A percentile compares a stretch with the other conserved stretches of the same genome.
phyloP scores from a whole-genome alignment of 352 stramenopile species.

The Thalassiosira mediterranea region DNA sequence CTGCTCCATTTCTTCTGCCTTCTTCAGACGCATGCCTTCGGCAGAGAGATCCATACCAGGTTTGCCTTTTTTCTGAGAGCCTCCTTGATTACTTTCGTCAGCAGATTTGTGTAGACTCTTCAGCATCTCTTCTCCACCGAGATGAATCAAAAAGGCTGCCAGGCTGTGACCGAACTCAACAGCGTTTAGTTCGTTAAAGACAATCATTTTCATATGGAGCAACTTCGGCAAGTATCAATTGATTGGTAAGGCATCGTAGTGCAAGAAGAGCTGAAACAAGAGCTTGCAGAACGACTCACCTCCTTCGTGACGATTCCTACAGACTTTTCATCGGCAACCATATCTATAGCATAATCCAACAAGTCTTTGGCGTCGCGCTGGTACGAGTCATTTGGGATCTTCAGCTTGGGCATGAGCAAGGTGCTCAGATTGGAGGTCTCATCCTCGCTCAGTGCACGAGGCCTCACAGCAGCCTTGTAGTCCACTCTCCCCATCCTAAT shows the following conservation, averaged over 20 bases:
- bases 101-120: too few relatives aligned
- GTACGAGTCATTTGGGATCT: slow-evolving; percentile 10
- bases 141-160: not conserved
- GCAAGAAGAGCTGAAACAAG: too few relatives aligned
- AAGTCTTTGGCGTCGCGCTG: slow-evolving; percentile 1
- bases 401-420: not conserved
- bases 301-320: slow-evolving; percentile 1
- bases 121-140: not conserved
- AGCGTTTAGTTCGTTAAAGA: not conserved
- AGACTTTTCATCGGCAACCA: slow-evolving; percentile 1
- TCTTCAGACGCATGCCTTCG: slow-evolving; percentile 10
- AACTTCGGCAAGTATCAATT: too few relatives aligned
- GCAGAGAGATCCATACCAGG: slow-evolving; percentile 3
- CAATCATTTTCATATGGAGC: too few relatives aligned
- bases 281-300: too few relatives aligned
- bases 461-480: not conserved
- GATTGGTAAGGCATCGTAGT: too few relatives aligned
- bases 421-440: not conserved
- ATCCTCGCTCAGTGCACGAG: not conserved
- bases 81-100: too few relatives aligned
- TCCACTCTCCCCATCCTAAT: slow-evolving; percentile 7
- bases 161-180: not conserved
- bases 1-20: not conserved
- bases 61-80: not conserved
- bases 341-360: slow-evolving; percentile 17